A percentile compares a stretch with the other conserved stretches of the same genome.
phyloP scores from a whole-genome alignment of 306 rosid genomes.

The Medicago ruthenica region DNA sequence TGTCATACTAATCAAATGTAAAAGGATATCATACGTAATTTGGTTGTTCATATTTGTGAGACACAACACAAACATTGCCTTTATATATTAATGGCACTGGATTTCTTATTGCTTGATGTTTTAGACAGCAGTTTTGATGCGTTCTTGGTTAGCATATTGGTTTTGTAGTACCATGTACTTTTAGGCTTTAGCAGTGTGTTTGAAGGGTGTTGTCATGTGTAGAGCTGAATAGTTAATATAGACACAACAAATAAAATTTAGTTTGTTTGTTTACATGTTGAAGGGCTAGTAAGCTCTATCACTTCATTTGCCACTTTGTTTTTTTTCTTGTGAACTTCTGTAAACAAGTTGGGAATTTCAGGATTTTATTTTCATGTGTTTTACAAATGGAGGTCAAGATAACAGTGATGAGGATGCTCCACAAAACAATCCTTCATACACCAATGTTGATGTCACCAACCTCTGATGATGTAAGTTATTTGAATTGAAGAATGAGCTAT shows the following conservation, averaged over 20 bases:
- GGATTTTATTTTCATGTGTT: slow-evolving; percentile 25
- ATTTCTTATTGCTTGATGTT: slow-evolving; percentile 34
- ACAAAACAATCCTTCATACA: slow-evolving; percentile 59
- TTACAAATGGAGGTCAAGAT: slow-evolving; percentile 62
- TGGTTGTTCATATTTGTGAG: slow-evolving; percentile 17
- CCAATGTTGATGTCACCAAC: slow-evolving; percentile 70
- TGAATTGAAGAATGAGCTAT: slow-evolving; percentile 35
- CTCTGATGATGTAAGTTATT: slow-evolving; percentile 64
- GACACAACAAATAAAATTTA: slow-evolving; percentile 19
- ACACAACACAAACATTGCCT: slow-evolving; percentile 5
- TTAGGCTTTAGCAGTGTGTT: background rate
- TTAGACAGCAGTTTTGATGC: slow-evolving; percentile 17
- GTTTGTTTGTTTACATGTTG: slow-evolving; percentile 24
- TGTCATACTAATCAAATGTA: background rate
- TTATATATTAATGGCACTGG: slow-evolving; percentile 19
- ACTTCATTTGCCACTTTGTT: background rate
- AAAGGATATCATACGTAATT: slow-evolving; percentile 16
- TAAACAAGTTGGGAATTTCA: too few species aligned
- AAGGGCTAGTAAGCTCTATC: slow-evolving; percentile 9
- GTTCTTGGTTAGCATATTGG: slow-evolving; percentile 21
- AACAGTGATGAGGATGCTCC: slow-evolving; percentile 61
- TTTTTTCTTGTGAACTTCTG: background rate
- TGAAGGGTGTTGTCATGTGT: slow-evolving; percentile 1
- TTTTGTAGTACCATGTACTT: background rate
- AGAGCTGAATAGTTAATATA: background rate